Evolutionary conservation across 495 filamentous ascomycete genomes (phyloP), one percentile per base, ranked within the genome.

Genomic region (Talaromyces nanjingensis): DNA sequence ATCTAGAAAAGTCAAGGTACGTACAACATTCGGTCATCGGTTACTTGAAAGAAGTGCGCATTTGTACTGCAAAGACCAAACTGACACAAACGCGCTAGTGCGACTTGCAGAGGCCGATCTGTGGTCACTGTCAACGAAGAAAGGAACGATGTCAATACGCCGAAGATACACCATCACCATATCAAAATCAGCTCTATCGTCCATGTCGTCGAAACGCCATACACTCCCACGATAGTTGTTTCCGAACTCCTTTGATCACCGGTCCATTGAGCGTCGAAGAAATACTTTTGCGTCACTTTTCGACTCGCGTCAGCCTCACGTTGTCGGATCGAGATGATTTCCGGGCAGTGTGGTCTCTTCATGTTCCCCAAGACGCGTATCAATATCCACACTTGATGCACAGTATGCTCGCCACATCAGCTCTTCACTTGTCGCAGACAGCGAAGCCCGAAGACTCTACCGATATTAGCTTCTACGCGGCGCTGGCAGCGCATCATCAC

Each of bases 1-100:
- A 63, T 67, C 69, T 59, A 69, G 75, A 56, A 74, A 77, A 65
- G 71, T 77, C 29, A 76, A 76, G 69, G 73, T 74, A 9, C 20
- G 72, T 66, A 18, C 54, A 31, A 14, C 39, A 54, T 12, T 8
- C 18, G 4, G 52, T 6, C 18, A 22, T 54, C 11, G 6, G 22
- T n/a, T 4, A 54, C 24, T 24, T 16, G 18, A 24, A 54, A 54
- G 24, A 7, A 54, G 9, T 27, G 47, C 8, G 8, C 12, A 7
- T 42, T 25, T 39, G 55, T 18, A 29, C 20, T 56, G 16, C 18
- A 29, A 64, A 71, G 67, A 70, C 45, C 56, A 64, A 14, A 52
- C 18, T 33, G 45, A 24, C 3, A 20, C 33, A 6, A 22, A 20
- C 4, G 6, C 27, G 4, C 3, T 20, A 62, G 60, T 62, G 60